Evolutionary conservation across 176 grass and related monocot genomes (phyloP).

Genomic region (Carex parvula): DNA sequence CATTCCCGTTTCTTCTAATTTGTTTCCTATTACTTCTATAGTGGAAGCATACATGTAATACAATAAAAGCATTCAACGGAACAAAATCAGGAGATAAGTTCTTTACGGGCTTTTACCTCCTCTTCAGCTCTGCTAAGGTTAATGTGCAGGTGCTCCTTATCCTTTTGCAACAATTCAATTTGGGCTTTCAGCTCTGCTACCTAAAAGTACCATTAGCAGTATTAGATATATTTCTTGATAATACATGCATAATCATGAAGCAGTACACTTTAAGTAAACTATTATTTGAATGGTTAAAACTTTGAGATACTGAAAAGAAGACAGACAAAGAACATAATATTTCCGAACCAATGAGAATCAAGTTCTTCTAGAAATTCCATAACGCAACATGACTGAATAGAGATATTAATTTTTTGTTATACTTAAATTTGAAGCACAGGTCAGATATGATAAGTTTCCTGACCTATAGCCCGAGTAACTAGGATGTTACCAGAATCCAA

Average conservation of each 20-base stretch:
- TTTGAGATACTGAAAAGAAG: neutral
- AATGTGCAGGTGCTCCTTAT: conserved; percentile 59
- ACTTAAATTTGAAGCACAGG: neutral
- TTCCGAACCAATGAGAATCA: neutral
- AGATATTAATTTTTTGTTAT: neutral
- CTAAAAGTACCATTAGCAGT: conserved; percentile 18
- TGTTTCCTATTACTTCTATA: neutral
- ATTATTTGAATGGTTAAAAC: neutral
- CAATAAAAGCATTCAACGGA: neutral
- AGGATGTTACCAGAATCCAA: neutral
- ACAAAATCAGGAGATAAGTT: neutral
- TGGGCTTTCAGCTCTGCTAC: conserved; percentile 33
- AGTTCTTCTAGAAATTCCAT: neutral
- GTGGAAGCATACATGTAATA: neutral
- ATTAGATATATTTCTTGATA: neutral
- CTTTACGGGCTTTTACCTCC: conserved; percentile 45
- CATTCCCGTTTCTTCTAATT: neutral
- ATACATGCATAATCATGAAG: neutral
- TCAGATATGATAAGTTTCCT: neutral
- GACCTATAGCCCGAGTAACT: neutral
- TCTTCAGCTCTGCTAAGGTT: conserved; percentile 84
- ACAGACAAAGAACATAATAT: neutral
- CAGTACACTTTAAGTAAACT: neutral
- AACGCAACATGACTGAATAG: neutral
- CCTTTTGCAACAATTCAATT: conserved; percentile 56